Base-by-base conservation (phyloP, 2,329 filamentous ascomycete species). In the Fusarium goolgardi region DNA sequence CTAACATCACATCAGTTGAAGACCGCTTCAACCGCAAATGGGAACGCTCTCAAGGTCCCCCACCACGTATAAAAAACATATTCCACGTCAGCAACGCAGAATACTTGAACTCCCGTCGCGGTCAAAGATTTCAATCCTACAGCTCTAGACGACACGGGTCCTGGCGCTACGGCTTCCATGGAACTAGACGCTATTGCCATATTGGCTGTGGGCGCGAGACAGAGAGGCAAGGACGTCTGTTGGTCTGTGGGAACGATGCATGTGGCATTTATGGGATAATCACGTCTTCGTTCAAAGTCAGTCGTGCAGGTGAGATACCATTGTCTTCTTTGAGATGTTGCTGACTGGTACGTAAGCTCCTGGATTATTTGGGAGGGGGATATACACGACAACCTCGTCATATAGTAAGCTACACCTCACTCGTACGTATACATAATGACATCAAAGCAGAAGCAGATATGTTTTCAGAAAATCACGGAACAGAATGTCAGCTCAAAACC, bases 381-480 rank as follows among this genome's bases (percentile, higher is more conserved):
- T 56, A 27, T 59, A 59, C 27, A 45, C 25, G 2, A 9, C 51
- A 3, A 6, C 32, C 5, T n/a, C 12, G 3, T 56, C 55, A 7
- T 55, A 21, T 2, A 59, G 55, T 59, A 32, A 32, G 31, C 27
- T 11, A 29, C 10, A 29, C 10, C 2, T 27, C 10, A 1, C 3
- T 27, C 10, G 27, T 11, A 3, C 2, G 27, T 27, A 11, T 27
- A 11, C 1, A 27, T 11, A 27, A 10, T 27, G 3, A 29, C 27
- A 29, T 11, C 3, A 11, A 11, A 29, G 10, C 27, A 69, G 64
- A 69, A 25, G 46, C 65, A 1, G 56, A 69, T 7, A 2, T 3
- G 7, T n/a, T 8, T 69, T 40, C 9, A 16, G 21, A 1, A 5
- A 69, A 61, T 3, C 13, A 40, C 3, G 15, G 52, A 4, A 31